Evolutionary conservation across 1,284 basidiomycete genomes (phyloP).

Genomic region (Leccinum fallax): DNA sequence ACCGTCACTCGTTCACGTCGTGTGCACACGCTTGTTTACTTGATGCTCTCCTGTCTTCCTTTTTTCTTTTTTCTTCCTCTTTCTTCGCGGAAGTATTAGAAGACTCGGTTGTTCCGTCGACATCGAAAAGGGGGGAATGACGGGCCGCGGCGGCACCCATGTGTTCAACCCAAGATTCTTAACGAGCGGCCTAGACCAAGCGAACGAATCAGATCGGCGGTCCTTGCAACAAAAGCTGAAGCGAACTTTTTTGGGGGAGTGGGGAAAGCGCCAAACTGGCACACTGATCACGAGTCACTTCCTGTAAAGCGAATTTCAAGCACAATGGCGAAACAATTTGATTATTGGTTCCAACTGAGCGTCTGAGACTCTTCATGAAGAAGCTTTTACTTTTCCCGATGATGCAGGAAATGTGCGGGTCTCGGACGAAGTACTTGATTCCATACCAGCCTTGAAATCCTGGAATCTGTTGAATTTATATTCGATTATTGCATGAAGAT

Average conservation of each 20-base stretch:
- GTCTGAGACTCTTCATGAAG: background rate
- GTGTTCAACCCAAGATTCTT: background rate
- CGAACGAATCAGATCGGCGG: background rate
- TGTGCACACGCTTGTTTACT: background rate
- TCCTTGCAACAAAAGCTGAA: background rate
- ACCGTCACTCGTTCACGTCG: conserved; percentile 1
- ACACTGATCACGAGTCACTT: background rate
- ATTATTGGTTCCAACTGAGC: background rate
- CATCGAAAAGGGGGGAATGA: background rate
- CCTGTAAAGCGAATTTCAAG: background rate
- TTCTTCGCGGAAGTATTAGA: conserved; percentile 14
- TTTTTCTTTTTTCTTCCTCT: background rate
- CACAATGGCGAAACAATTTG: background rate
- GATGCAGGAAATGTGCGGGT: background rate
- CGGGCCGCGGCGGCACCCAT: background rate
- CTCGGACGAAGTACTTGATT: background rate
- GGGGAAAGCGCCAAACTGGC: background rate
- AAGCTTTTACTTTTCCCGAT: background rate
- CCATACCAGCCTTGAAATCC: background rate
- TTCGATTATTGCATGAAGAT: background rate
- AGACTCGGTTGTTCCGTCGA: background rate
- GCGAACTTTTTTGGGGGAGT: background rate
- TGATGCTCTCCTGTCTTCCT: background rate
- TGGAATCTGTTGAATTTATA: background rate
- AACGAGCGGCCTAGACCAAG: background rate